Evolutionary conservation across 192 early-diverging fungal genomes (phyloP).

Genomic region (Thamnidium elegans): DNA sequence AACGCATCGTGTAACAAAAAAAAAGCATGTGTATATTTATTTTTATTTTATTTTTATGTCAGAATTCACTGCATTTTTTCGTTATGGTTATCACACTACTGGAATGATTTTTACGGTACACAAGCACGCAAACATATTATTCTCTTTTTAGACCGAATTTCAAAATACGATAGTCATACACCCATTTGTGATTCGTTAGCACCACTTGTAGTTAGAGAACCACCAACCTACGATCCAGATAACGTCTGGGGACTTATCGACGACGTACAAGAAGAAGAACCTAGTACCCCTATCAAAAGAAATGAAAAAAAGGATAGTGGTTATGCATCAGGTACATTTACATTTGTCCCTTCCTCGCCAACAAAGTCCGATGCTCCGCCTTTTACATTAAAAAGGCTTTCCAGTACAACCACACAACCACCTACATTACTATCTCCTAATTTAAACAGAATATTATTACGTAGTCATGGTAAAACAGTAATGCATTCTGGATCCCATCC

Average conservation of each 20-base stretch:
- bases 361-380: neutral
- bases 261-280: neutral
- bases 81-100: constrained; percentile 35
- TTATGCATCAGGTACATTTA: constrained; percentile 22
- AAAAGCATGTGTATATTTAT: neutral
- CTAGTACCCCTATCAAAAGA: neutral
- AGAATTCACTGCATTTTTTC: constrained; percentile 33
- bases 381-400: neutral
- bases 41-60: neutral
- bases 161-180: constrained; percentile 24
- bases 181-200: constrained; percentile 32
- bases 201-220: constrained; percentile 32
- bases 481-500: neutral
- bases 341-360: neutral
- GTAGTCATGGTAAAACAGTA: neutral
- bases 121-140: constrained; percentile 26
- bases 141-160: constrained; percentile 25
- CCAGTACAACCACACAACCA: neutral
- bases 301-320: constrained; percentile 31
- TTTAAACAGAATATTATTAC: neutral
- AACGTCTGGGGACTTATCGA: constrained; percentile 18
- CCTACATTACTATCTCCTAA: neutral
- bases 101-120: constrained; percentile 34
- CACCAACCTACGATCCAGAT: constrained; percentile 27
- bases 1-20: neutral